Evolutionary conservation across 768 basidiomycete species (phyloP).

Genomic region (Clavulina sp.): DNA sequence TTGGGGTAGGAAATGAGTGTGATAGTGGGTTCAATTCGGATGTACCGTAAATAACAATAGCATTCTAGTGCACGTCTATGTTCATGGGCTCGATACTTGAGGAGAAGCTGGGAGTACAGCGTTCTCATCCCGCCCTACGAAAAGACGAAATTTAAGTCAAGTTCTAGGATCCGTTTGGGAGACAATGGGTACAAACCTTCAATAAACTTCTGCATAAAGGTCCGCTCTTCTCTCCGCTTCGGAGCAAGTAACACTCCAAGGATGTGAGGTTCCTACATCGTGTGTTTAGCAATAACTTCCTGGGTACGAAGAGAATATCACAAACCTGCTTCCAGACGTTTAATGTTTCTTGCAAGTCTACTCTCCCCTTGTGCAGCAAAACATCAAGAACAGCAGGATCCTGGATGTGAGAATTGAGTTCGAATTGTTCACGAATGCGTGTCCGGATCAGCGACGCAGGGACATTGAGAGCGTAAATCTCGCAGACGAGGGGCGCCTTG

Average conservation of each 20-base stretch:
- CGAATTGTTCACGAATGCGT: slow-evolving; percentile 71
- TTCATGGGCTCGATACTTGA: slow-evolving; percentile 7
- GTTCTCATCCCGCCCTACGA: slow-evolving; percentile 56
- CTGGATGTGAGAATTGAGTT: slow-evolving; percentile 64
- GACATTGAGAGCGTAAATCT: slow-evolving; percentile 65
- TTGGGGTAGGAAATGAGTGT: too few relatives aligned
- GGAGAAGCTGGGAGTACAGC: slow-evolving; percentile 39
- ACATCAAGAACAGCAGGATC: slow-evolving; percentile 75
- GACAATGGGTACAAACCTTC: slow-evolving; percentile 38
- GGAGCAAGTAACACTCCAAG: slow-evolving; percentile 47
- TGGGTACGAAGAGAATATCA: background rate
- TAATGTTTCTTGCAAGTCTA: slow-evolving; percentile 87
- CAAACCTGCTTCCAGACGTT: slow-evolving; percentile 75
- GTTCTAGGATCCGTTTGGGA: background rate
- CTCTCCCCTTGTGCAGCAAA: slow-evolving; percentile 63
- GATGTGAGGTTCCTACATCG: slow-evolving; percentile 37
- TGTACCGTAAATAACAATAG: too few relatives aligned
- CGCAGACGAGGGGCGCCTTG: slow-evolving; percentile 81
- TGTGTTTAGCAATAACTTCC: background rate
- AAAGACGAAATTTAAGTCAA: background rate
- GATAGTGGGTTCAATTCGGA: too few relatives aligned
- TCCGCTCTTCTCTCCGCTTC: slow-evolving; percentile 27
- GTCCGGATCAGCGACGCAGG: slow-evolving; percentile 64
- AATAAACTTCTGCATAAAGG: slow-evolving; percentile 72
- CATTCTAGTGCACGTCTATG: too few relatives aligned